These are phyloP conservation scores for Serendipita indica DNA, from an alignment of 768 basidiomycete species.

Conservation along the genomic window DNA sequence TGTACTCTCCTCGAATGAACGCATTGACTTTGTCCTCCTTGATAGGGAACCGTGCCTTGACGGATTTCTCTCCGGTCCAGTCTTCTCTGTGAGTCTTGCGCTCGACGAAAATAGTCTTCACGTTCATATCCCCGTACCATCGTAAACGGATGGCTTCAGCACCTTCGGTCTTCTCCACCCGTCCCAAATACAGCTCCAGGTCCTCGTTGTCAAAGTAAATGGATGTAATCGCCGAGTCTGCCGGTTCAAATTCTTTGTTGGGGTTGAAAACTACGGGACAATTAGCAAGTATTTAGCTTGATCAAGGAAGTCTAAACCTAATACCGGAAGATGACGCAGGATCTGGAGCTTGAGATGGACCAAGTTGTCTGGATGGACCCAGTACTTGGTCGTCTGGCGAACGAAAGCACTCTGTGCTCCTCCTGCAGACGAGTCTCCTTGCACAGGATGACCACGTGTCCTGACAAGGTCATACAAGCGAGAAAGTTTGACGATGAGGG, in stretches of 20 bases:
- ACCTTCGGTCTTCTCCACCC: constrained; percentile 96
- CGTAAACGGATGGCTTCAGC: constrained; percentile 92
- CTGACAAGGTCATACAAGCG: constrained; percentile 89
- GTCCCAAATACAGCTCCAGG: constrained; percentile 88
- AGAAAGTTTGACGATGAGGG: constrained; percentile 88
- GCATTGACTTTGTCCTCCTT: constrained; percentile 88
- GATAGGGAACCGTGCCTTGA: constrained; percentile 61
- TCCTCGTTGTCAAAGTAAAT: constrained; percentile 96
- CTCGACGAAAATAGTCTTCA: constrained; percentile 79
- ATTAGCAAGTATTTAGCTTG: constrained; percentile 12
- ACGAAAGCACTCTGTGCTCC: constrained; percentile 95
- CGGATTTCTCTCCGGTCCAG: constrained; percentile 82
- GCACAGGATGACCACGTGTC: constrained; percentile 85
- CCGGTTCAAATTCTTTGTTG: constrained; percentile 78
- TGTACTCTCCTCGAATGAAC: constrained; percentile 80
- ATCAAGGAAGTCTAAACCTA: constrained; percentile 37
- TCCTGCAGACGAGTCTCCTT: constrained; percentile 88
- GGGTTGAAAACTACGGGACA: constrained; percentile 64
- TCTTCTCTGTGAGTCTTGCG: constrained; percentile 92
- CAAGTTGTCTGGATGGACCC: constrained; percentile 95
- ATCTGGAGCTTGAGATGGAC: constrained; percentile 89
- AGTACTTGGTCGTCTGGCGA: constrained; percentile 98
- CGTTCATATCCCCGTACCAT: constrained; percentile 87
- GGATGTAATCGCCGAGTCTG: constrained; percentile 68
- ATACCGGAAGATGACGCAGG: constrained; percentile 78